Evolutionary conservation across 2,329 filamentous ascomycete species (phyloP), one percentile per base, ranked within the genome.

Genomic region (Exserohilum rostratum): DNA sequence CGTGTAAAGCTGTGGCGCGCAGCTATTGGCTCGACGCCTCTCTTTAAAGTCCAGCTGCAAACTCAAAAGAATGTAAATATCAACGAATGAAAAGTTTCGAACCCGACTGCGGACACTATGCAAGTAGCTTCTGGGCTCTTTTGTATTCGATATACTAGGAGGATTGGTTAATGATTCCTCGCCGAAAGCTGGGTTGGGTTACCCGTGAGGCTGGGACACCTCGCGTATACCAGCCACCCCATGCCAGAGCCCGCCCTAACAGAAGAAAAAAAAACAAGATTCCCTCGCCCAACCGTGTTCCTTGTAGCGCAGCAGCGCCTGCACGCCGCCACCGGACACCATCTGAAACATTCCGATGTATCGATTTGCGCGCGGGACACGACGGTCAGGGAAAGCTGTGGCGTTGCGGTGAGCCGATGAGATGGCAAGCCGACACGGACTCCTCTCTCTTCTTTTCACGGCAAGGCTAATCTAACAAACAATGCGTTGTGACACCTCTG

Each of bases 251-350:
- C 34, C 38, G 39, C 33, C 34, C 27, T n/a, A n/a, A n/a, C n/a
- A n/a, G n/a, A n/a, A n/a, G n/a, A 7, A 66, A 66, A 35, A 68
- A 69, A 53, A 62, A 63, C 65, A 65, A 61, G 67, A 59, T 63
- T 7, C 22, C 22, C n/a, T n/a, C 45, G 62, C 55, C 62, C 58
- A 53, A 39, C 37, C 66, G 60, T 58, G 54, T 56, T 46, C 39
- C 57, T 34, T 50, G 55, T 60, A 50, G 54, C 54, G 53, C 51
- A 38, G 53, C 51, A 38, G 40, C 46, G 25, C 31, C 44, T 53
- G 47, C 51, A 59, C 58, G 55, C 31, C 52, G 31, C 56, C 55
- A 53, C 45, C 44, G 55, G 50, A 37, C 39, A 34, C 53, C 3
- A 49, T 50, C 29, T 60, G 53, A 61, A 58, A 62, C 53, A 27